Percentiles rank a stretch among this genome's conserved stretches.
These are phyloP conservation scores for Saccharomyces kudriavzevii DNA, from an alignment of 805 yeast species.

Conservation along the genomic window DNA sequence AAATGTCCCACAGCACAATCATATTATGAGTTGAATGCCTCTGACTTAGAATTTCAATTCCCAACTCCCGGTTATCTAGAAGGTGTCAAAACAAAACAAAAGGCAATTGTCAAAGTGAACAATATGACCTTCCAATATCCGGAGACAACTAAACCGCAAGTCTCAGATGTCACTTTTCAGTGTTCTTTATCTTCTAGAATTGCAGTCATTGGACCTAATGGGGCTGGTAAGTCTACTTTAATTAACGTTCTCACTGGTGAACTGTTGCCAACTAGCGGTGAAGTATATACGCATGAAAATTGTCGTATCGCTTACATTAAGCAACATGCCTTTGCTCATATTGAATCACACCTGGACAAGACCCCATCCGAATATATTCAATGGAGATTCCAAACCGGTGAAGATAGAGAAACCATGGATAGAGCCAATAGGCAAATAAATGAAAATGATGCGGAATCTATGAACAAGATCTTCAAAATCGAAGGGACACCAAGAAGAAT, in stretches of 20 bases:
- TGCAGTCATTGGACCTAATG: conserved; percentile 99
- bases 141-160: conserved; percentile 91
- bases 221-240: conserved; percentile 98
- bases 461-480: conserved; percentile 96
- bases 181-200: conserved; percentile 96
- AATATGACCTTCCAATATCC: conserved; percentile 97
- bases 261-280: conserved; percentile 92
- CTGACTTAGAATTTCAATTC: conserved; percentile 88
- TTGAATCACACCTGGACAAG: conserved; percentile 93
- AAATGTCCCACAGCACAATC: conserved; percentile 96
- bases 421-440: conserved; percentile 95
- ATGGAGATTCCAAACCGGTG: conserved; percentile 99
- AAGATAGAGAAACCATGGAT: conserved; percentile 99
- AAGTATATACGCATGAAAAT: conserved; percentile 96
- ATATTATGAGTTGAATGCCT: conserved; percentile 94
- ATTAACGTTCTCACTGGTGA: conserved; percentile 97
- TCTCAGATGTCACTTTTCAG: conserved; percentile 83
- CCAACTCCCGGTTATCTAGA: conserved; percentile 99
- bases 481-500: conserved; percentile 96
- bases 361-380: conserved; percentile 98
- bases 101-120: conserved; percentile 93
- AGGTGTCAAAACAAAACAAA: conserved; percentile 98
- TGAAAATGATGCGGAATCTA: conserved; percentile 88
- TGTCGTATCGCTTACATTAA: conserved; percentile 98
- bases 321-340: conserved; percentile 98